These are phyloP conservation scores for Puccinia polysora DNA, from an alignment of 1,284 basidiomycete species.

Conservation along the genomic window DNA sequence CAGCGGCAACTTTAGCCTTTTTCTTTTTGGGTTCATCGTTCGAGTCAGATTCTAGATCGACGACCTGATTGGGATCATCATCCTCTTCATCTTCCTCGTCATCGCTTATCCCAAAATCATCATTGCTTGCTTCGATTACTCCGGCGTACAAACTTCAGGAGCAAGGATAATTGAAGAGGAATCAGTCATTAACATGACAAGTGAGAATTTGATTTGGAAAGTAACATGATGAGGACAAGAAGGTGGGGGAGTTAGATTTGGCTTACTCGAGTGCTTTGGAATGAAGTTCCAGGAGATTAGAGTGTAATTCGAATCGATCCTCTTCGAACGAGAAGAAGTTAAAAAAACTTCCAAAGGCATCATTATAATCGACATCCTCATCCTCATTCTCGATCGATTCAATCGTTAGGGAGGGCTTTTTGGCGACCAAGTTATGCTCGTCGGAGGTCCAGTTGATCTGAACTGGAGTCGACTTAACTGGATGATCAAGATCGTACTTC, in stretches of 20 bases:
- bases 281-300: background rate
- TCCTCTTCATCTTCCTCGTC: constrained; percentile 9
- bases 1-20: constrained; percentile 10
- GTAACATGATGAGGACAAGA: background rate
- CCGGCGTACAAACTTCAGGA: background rate
- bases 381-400: background rate
- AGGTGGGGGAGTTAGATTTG: background rate
- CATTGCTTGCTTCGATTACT: background rate
- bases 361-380: background rate
- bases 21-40: constrained; percentile 6
- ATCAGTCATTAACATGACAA: background rate
- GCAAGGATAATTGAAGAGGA: no score
- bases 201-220: no score
- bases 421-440: background rate
- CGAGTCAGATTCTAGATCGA: background rate
- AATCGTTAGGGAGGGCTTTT: background rate
- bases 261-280: background rate
- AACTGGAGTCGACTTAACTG: background rate
- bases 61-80: background rate
- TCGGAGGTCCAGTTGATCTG: constrained; percentile 7
- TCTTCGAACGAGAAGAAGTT: background rate
- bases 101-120: background rate
- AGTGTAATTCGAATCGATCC: background rate
- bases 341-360: background rate
- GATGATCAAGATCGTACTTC: background rate